Evolutionary conservation across 1,284 basidiomycete species (phyloP).

Genomic region (Apiotrichum porosum): DNA sequence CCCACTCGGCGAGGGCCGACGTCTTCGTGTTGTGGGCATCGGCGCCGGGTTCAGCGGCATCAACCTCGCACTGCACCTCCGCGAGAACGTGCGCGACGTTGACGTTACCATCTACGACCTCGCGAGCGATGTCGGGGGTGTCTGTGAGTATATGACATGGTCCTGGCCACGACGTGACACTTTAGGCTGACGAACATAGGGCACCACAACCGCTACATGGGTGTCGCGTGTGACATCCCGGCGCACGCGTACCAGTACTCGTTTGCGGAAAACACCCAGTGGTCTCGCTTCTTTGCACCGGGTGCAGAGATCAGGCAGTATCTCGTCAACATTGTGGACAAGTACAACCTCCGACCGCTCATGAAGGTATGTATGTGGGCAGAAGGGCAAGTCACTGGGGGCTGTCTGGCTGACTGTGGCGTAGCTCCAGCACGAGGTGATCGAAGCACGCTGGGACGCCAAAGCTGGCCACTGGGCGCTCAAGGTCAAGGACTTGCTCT

Average conservation of each 20-base stretch:
- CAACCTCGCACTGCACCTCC: slow-evolving; percentile 5
- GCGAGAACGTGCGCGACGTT: slow-evolving; percentile 6
- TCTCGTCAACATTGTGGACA: slow-evolving; percentile 17
- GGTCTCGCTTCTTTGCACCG: slow-evolving; percentile 27
- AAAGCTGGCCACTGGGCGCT: slow-evolving; percentile 31
- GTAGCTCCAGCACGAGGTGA: slow-evolving; percentile 25
- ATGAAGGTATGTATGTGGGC: too few species aligned
- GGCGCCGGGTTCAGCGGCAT: slow-evolving; percentile 14
- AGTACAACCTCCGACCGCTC: slow-evolving; percentile 21
- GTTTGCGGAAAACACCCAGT: slow-evolving; percentile 22
- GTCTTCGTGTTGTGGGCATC: slow-evolving; percentile 10
- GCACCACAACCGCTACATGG: slow-evolving; percentile 34
- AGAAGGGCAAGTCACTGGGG: too few species aligned
- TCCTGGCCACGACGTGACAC: too few species aligned
- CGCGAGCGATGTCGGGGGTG: slow-evolving; percentile 13
- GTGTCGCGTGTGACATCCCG: slow-evolving; percentile 32
- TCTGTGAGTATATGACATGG: slow-evolving; percentile 14
- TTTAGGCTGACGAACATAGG: slow-evolving; percentile 1
- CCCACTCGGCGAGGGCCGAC: not conserved
- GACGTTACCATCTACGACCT: slow-evolving; percentile 13
- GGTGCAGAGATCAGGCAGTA: slow-evolving; percentile 31
- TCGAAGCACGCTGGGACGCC: slow-evolving; percentile 22
- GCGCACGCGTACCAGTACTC: slow-evolving; percentile 27
- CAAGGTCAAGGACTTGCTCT: slow-evolving; percentile 7
- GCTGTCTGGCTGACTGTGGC: too few species aligned